These are phyloP conservation scores for Thelephora aurantiotincta DNA, from an alignment of 768 basidiomycete genomes.

Conservation along the genomic window DNA sequence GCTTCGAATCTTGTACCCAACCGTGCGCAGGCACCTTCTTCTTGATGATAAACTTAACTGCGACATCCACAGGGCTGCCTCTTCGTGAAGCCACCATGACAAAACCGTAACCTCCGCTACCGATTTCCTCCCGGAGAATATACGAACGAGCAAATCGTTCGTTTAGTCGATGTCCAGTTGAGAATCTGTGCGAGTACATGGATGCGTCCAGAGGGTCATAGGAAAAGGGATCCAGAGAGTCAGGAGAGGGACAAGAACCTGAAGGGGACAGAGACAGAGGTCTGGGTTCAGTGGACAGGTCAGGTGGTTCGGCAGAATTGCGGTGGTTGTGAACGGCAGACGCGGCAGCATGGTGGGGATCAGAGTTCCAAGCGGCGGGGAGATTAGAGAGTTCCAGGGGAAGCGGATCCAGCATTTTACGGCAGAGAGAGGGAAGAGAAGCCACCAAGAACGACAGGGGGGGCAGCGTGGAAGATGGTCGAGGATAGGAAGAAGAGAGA, in stretches of 20 bases:
- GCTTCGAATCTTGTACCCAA: slow-evolving; percentile 47
- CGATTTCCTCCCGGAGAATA: slow-evolving; percentile 61
- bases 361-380: too few relatives aligned
- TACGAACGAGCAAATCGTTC: slow-evolving; percentile 45
- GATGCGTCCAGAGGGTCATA: slow-evolving; percentile 10
- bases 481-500: too few relatives aligned
- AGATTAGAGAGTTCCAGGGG: too few relatives aligned
- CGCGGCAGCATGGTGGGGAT: too few relatives aligned
- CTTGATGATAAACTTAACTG: slow-evolving; percentile 92
- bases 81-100: slow-evolving; percentile 77
- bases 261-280: background rate
- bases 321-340: too few relatives aligned
- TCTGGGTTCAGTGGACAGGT: background rate
- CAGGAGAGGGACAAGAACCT: background rate
- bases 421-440: too few relatives aligned
- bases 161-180: slow-evolving; percentile 43
- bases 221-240: background rate
- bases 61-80: slow-evolving; percentile 50
- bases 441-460: too few relatives aligned
- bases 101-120: slow-evolving; percentile 89
- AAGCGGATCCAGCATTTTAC: too few relatives aligned
- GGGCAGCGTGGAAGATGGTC: too few relatives aligned
- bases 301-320: too few relatives aligned
- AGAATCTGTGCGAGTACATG: slow-evolving; percentile 39
- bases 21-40: slow-evolving; percentile 42